Conservation (phyloP, 257 asterid genomes). For the Solanum sitiens region DNA sequence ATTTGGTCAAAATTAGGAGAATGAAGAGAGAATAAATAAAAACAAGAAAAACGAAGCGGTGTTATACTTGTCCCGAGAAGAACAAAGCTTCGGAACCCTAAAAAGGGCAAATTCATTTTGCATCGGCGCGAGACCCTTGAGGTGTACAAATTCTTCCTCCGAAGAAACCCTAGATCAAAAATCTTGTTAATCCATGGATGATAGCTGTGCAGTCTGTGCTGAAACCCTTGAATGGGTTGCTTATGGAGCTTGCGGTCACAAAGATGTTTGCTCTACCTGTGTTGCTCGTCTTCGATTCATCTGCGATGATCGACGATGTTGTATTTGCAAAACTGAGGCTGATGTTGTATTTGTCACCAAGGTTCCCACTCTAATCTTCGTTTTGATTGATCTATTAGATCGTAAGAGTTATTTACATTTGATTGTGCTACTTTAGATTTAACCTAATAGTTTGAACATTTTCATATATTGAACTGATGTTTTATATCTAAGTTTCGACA, state of each 20-base stretch:
- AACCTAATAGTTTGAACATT: neutral
- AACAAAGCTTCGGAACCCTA: neutral
- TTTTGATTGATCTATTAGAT: neutral
- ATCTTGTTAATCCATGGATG: slow-evolving; percentile 56
- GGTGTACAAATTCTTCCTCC: neutral
- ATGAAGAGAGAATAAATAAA: neutral
- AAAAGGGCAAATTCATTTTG: neutral
- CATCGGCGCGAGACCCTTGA: neutral
- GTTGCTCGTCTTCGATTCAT: slow-evolving; percentile 97
- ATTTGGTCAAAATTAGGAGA: neutral
- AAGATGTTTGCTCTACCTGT: slow-evolving; percentile 95
- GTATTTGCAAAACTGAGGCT: slow-evolving; percentile 89
- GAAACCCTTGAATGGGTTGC: slow-evolving; percentile 95
- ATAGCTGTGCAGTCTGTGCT: slow-evolving; percentile 96
- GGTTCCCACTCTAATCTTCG: slow-evolving; percentile 20
- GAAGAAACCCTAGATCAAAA: neutral
- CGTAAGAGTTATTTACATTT: neutral
- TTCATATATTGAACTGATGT: neutral
- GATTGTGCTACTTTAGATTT: neutral
- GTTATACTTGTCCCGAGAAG: neutral
- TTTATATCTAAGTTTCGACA: neutral
- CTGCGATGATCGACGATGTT: slow-evolving; percentile 88
- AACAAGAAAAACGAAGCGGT: neutral
- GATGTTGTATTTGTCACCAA: slow-evolving; percentile 71
- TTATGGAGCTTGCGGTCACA: slow-evolving; percentile 94